A percentile compares a stretch with the other conserved stretches of the same genome.
Evolutionary conservation across 306 rosid species (phyloP).

Genomic region (Crotalaria pallida): DNA sequence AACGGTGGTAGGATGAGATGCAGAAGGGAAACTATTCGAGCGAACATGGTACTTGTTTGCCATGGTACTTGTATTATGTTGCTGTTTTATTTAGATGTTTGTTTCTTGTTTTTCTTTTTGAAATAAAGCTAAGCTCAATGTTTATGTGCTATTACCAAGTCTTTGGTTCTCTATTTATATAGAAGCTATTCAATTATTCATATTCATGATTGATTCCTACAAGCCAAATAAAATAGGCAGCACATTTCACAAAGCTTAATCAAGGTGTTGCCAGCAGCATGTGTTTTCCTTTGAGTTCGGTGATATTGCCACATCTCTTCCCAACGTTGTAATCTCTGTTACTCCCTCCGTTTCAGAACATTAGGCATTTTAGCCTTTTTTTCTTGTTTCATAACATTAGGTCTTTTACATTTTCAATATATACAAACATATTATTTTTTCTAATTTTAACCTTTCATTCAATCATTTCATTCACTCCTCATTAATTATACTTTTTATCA

Average conservation of each 20-base stretch:
- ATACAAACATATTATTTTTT: too few relatives aligned
- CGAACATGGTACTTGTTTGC: conserved; percentile 43
- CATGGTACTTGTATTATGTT: conserved; percentile 39
- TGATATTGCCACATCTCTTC: conserved; percentile 31
- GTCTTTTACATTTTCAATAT: too few relatives aligned
- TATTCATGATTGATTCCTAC: background rate
- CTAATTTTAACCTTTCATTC: too few relatives aligned
- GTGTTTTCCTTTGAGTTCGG: conserved; percentile 21
- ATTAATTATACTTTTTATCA: too few relatives aligned
- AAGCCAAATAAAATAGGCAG: background rate
- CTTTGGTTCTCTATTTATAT: conserved; percentile 17
- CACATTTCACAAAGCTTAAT: background rate
- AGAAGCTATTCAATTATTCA: background rate
- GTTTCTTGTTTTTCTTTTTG: background rate
- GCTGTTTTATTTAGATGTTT: background rate
- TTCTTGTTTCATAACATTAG: too few relatives aligned
- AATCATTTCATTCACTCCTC: too few relatives aligned
- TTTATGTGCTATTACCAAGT: conserved; percentile 13
- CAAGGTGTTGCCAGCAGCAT: conserved; percentile 19
- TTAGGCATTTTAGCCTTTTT: too few relatives aligned
- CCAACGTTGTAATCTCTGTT: conserved; percentile 31
- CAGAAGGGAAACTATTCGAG: conserved; percentile 64
- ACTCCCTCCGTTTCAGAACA: too few relatives aligned
- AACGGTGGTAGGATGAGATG: conserved; percentile 53
- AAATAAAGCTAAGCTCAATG: background rate